A percentile compares a stretch with the other conserved stretches of the same genome.
phyloP scores from a whole-genome alignment of 2,329 filamentous ascomycete genomes.

The Leptoxyphium fumago region DNA sequence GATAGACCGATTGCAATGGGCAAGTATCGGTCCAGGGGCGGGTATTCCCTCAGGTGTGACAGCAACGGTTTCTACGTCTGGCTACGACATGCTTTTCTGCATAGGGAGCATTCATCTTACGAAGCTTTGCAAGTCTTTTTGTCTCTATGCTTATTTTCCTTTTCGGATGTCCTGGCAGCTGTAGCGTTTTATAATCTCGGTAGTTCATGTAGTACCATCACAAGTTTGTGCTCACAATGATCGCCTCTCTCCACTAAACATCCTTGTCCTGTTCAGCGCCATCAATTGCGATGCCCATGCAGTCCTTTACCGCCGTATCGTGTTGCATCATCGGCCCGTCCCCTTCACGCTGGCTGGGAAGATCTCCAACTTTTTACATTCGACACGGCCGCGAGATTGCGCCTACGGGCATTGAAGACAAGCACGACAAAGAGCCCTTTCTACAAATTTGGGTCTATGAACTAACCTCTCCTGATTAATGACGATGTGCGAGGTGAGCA shows the following conservation, averaged over 20 bases:
- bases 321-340: neutral
- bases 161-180: neutral
- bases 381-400: no score
- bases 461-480: no score
- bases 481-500: no score
- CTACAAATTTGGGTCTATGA: no score
- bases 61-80: neutral
- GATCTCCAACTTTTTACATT: no score
- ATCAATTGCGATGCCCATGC: no score
- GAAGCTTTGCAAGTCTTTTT: neutral
- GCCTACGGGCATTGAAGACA: no score
- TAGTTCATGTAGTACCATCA: neutral
- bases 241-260: neutral
- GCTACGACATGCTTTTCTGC: neutral
- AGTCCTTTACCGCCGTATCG: no score
- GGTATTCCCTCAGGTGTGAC: neutral
- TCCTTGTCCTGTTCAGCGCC: neutral
- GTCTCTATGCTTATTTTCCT: neutral
- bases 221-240: neutral
- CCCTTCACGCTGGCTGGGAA: neutral
- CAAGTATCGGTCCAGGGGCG: neutral
- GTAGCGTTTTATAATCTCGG: neutral
- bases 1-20: slow-evolving; percentile 3
- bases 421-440: no score
- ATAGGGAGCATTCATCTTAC: neutral